Conservation (phyloP, 495 filamentous ascomycete species). For the Daldinia childiae region DNA sequence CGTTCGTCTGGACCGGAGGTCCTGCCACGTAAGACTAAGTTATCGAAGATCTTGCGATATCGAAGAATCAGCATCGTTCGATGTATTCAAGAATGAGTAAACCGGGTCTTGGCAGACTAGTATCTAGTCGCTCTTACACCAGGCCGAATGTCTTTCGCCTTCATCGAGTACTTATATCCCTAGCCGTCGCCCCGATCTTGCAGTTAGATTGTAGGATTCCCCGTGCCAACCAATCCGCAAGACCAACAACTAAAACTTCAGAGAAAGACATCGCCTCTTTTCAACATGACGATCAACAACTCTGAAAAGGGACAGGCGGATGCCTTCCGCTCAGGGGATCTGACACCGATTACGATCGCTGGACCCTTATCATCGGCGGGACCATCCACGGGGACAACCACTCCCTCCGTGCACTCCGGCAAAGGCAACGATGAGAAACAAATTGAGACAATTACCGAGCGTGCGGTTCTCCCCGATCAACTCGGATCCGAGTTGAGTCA, state of each 20-base stretch:
- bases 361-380: conserved; percentile 25
- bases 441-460: conserved; percentile 30
- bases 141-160: conserved; percentile 5
- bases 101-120: not conserved
- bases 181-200: conserved; percentile 16
- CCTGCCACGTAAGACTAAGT: conserved; percentile 30
- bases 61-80: conserved; percentile 32
- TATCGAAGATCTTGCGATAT: conserved; percentile 37
- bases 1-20: conserved; percentile 32
- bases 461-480: conserved; percentile 41
- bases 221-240: conserved; percentile 36
- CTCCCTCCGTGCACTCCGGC: conserved; percentile 38
- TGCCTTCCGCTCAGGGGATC: conserved; percentile 23
- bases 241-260: conserved; percentile 24
- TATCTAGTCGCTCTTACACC: conserved; percentile 16
- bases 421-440: conserved; percentile 39
- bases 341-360: conserved; percentile 31
- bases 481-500: conserved; percentile 41
- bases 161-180: conserved; percentile 39
- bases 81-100: conserved; percentile 24
- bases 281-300: conserved; percentile 31
- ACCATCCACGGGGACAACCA: conserved; percentile 39
- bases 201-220: conserved; percentile 30
- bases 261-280: conserved; percentile 37
- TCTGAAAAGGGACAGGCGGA: conserved; percentile 37